phyloP scores from a whole-genome alignment of 1,139 yeast genomes.

The Pichia sp. region DNA sequence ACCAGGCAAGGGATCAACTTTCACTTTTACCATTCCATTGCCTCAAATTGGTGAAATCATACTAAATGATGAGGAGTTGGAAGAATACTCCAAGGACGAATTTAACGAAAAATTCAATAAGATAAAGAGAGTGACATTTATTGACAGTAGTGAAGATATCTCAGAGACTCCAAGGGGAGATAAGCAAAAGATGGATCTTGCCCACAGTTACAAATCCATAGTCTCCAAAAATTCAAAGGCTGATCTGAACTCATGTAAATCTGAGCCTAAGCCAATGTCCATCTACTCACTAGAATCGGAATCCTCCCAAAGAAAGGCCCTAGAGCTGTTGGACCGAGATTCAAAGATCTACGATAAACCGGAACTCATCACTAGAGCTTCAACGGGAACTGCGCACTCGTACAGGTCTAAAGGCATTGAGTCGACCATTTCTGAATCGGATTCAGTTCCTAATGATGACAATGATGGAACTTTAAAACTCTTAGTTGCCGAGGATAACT shows the following conservation, averaged over 20 bases:
- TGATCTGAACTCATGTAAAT: background rate
- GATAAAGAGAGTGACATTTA: constrained; percentile 36
- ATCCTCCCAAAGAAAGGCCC: background rate
- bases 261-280: background rate
- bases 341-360: constrained; percentile 35
- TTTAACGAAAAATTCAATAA: constrained; percentile 36
- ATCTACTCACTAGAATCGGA: too few species aligned
- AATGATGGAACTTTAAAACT: constrained; percentile 24
- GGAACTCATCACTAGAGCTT: constrained; percentile 38
- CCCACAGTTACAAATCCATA: constrained; percentile 7
- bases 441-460: constrained; percentile 1
- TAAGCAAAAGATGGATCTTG: constrained; percentile 4
- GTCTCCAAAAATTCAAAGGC: background rate
- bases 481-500: constrained; percentile 91
- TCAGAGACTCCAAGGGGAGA: background rate
- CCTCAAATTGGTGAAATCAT: constrained; percentile 61
- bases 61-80: constrained; percentile 26
- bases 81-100: constrained; percentile 36
- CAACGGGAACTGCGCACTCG: constrained; percentile 54
- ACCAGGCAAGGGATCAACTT: constrained; percentile 73
- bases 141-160: constrained; percentile 13
- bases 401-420: constrained; percentile 14
- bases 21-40: constrained; percentile 72
- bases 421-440: constrained; percentile 10
- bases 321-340: too few species aligned